Conservation (phyloP, 2,329 filamentous ascomycete species). For the Beauveria brongniartii region DNA sequence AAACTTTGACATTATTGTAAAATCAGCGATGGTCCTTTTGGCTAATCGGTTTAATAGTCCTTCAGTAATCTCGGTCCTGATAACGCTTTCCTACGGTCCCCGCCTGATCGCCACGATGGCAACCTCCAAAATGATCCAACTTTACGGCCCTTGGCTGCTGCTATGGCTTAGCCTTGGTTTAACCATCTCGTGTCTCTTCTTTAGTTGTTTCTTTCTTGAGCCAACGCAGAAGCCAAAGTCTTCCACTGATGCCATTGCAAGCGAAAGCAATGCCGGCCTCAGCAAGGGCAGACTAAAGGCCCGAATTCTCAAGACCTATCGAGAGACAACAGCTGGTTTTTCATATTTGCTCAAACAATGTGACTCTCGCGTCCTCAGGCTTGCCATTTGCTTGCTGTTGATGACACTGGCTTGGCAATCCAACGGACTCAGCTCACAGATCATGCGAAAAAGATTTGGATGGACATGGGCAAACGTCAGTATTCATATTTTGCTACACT, state of each 20-base stretch:
- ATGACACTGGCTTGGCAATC: conserved; percentile 2
- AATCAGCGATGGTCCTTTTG: not conserved
- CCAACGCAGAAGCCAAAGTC: not conserved
- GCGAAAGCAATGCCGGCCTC: not conserved
- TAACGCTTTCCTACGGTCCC: not conserved
- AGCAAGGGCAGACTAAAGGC: not conserved
- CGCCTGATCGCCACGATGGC: not conserved
- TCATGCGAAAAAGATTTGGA: conserved; percentile 2
- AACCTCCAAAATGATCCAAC: not conserved
- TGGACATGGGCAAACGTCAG: conserved; percentile 1
- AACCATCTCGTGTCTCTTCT: accelerated
- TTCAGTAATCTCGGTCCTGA: not conserved
- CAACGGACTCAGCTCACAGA: not conserved
- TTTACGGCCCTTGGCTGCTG: not conserved
- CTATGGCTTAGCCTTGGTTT: not conserved
- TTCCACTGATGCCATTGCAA: not conserved
- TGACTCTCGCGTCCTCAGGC: not conserved
- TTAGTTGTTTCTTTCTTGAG: not conserved
- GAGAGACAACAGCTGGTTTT: not conserved
- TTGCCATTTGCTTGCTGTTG: not conserved
- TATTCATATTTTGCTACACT: not conserved
- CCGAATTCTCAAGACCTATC: not conserved
- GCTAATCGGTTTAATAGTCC: not conserved
- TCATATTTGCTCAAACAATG: not conserved
- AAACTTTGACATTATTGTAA: not conserved